Base-by-base conservation (phyloP, 345 rosid genomes). In the Hibiscus trionum region DNA sequence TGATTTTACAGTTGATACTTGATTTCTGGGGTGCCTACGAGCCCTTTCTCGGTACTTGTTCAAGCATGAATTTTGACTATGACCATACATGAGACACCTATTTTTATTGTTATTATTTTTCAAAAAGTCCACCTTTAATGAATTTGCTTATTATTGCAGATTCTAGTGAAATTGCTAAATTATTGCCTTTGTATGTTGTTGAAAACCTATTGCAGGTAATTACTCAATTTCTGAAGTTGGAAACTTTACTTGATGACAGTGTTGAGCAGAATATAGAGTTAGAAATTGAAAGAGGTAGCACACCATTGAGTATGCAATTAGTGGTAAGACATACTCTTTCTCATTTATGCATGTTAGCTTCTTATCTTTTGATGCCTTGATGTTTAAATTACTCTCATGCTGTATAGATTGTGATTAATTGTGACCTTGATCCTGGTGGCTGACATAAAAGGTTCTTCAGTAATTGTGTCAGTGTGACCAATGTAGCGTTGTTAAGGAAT, bases 221-320 rank as follows among this genome's bases (percentile, higher is more conserved):
- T 71, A 92, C 99, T 4, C 97, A 85, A 64, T 92, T 95, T 87
- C 78, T 92, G 76, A 87, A 69, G 72, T 76, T 95, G 88, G 99
- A 92, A 81, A 84, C 81, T 71, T 71, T 90, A 74, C 86, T 95
- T 76, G 99, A 95, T 85, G 97, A 90, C 50, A 77, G 85, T 77
- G 93, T 95, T 71, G 86, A 78, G 68, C 84, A 84, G 66, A 73
- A 69, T 55, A 75, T 95, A 79, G 88, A 82, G 76, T 63, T 95
- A 72, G 85, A 89, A 79, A 82, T 90, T 79, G 99, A 95, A 89
- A 88, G 97, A 83, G 99, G 99, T 78, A 96, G 97, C 72, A 68
- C 75, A 46, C 82, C 97, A 12, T 74, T 85, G 81, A 80, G 80
- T 31, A 78, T 87, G 69, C 84, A 82, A 77, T 81, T 95, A 73